Base-by-base conservation (phyloP, 768 basidiomycete species). In the Suillus clintonianus region DNA sequence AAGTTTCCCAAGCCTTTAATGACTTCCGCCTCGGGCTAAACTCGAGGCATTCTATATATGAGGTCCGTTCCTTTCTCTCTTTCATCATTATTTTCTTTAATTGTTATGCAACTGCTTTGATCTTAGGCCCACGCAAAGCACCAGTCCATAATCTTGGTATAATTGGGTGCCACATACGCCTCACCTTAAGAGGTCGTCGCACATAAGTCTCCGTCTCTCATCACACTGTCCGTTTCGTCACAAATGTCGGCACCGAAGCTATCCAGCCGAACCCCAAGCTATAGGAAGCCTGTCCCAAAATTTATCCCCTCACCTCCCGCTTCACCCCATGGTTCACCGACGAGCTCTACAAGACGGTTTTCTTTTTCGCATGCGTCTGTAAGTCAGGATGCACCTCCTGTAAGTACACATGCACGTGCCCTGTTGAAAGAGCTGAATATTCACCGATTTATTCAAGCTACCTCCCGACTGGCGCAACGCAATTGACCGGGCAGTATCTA, bases 261-360 rank as follows among this genome's bases (percentile, higher is more conserved):
- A 58, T 61, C 60, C 57, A 71, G 74, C 64, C 74, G 72, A 53
- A 74, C 75, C 69, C 85, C 85, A 83, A 88, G 85, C 73, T 87
- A 89, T 73, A 81, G 89, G 60, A 91, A 91, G 72, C 90, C 90
- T 37, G 89, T 85, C 45, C 90, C 90, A 4, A 75, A 76, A 59
- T 90, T 85, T 74, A 80, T 89, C 50, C 89, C 89, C 39, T 88
- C 89, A 14, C 86, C 89, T 6, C 84, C 86, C 55, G 75, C 82
- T 41, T 74, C 73, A 10, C 71, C 74, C 22, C 77, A 73, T 4
- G 75, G 77, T 42, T 78, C 75, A 17, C 75, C 75, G 51, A 73
- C 73, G 6, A 71, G 73, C 32, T 75, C 76, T 24, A 73, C 77
- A 32, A 73, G 71, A 61, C 74, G 73, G 57, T 71, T 76, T 11